Evolutionary conservation across 2,329 filamentous ascomycete species (phyloP), one percentile per base, ranked within the genome.

Genomic region (Pezicula neosporulosa): DNA sequence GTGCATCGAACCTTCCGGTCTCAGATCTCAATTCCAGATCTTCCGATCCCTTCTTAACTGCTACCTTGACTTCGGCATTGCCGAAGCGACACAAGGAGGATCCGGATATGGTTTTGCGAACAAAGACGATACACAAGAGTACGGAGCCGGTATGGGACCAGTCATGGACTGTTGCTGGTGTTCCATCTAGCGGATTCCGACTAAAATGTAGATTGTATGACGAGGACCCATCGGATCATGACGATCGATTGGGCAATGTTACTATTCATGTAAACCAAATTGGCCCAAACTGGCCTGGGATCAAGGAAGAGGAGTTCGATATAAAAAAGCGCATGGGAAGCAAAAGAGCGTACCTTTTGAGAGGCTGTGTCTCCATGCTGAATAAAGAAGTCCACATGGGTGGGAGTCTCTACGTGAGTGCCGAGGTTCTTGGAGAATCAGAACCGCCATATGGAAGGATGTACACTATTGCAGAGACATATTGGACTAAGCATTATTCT

Each of bases 181-280:
- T 97, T 2, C 92, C 93, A 0, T 75, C 85, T 0, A 82, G 80
- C 0, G 92, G 92, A 4, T 96, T 96, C 71, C 80, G 78, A 51
- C 77, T 97, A 60, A 96, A 96, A 67, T 90, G 89, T 55, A 81
- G 89, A 48, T 71, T 97, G 16, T 95, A 92, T 70, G 93, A 97
- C 63, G 93, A 97, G 68, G 93, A 97, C 69, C 83, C 85, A 33
- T 82, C 86, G 1, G 89, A 97, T 66, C 83, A 87, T 58, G 88
- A 97, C 65, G 93, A 97, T 70, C 80, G 90, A 24, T 77, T 97
- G 18, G 93, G 93, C 10, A 95, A 94, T 63, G 89, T 90, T 3
- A 90, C 90, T 44, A 74, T 96, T 49, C 70, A 80, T 16, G 82
- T 88, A 0, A 70, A 77, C 10, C 65, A 70, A 2, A 66, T 96